These are phyloP conservation scores for Penicillium sp. DNA, from an alignment of 2,329 filamentous ascomycete genomes.

Conservation along the genomic window DNA sequence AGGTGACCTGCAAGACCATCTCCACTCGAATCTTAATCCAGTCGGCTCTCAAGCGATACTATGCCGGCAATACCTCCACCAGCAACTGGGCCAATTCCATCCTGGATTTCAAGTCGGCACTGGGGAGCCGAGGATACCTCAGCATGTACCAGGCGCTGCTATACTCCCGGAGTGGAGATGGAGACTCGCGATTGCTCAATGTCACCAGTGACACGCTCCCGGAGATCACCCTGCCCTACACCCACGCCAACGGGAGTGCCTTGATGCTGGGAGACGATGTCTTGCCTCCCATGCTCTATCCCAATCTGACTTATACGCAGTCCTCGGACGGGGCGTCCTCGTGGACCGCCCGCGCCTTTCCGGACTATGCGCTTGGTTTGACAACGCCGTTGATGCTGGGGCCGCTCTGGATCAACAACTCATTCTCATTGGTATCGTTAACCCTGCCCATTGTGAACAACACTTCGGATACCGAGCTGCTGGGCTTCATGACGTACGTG, in stretches of 20 bases:
- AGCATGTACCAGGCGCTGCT: constrained; percentile 71
- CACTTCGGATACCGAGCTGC: constrained; percentile 63
- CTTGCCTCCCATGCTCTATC: constrained; percentile 75
- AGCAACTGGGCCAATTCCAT: constrained; percentile 66
- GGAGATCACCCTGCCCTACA: constrained; percentile 64
- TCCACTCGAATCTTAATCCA: constrained; percentile 67
- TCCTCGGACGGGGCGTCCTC: constrained; percentile 30
- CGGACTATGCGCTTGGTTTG: constrained; percentile 50
- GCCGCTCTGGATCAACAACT: constrained; percentile 73
- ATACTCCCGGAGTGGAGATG: constrained; percentile 70
- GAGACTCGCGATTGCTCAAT: constrained; percentile 65
- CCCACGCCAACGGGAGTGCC: constrained; percentile 61
- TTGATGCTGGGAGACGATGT: constrained; percentile 71
- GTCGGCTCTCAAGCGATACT: constrained; percentile 57
- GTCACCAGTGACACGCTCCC: constrained; percentile 61
- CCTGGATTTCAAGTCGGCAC: constrained; percentile 73
- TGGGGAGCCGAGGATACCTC: constrained; percentile 64
- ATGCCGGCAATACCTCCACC: constrained; percentile 57
- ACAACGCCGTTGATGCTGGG: constrained; percentile 74
- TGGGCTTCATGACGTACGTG: constrained; percentile 84
- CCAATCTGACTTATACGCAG: constrained; percentile 72
- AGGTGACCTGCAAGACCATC: constrained; percentile 75
- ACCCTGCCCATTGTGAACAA: constrained; percentile 80
- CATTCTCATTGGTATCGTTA: constrained; percentile 77
- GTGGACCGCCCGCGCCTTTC: constrained; percentile 47